A percentile compares a stretch with the other conserved stretches of the same genome.
Evolutionary conservation across 192 early-diverging fungal genomes (phyloP).

Genomic region (Coemansia biformis): DNA sequence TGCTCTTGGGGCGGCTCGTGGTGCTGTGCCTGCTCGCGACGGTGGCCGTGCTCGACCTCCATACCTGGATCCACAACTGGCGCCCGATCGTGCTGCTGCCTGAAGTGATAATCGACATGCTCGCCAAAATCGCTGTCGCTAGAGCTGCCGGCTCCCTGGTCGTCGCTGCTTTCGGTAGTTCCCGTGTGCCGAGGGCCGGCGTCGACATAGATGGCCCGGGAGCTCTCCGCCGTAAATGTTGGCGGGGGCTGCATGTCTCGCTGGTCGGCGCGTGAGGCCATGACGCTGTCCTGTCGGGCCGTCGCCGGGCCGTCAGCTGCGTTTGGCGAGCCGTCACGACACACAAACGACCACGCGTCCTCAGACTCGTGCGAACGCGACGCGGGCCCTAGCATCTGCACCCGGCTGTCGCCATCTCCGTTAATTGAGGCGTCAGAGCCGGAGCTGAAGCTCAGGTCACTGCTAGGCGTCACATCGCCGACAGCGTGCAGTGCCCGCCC

Average conservation of each 20-base stretch:
- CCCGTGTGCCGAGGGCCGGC: neutral
- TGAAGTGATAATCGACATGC: neutral
- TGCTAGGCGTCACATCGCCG: neutral
- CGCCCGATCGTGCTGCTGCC: neutral
- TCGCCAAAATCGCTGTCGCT: neutral
- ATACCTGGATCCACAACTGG: neutral
- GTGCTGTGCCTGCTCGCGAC: neutral
- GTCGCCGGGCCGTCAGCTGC: neutral
- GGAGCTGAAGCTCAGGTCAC: no score
- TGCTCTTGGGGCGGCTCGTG: constrained; percentile 1
- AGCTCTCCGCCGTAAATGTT: constrained; percentile 27
- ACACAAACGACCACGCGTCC: constrained; percentile 28
- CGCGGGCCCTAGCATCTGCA: neutral
- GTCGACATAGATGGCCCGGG: constrained; percentile 21
- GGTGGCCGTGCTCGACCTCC: neutral
- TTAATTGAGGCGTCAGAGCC: no score
- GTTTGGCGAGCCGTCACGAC: constrained; percentile 6
- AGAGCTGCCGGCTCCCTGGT: constrained; percentile 1
- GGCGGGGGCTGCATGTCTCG: constrained; percentile 6
- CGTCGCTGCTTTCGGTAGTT: neutral
- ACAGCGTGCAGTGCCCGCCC: no score
- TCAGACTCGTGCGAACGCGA: neutral
- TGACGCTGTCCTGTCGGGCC: no score
- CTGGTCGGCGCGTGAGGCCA: neutral
- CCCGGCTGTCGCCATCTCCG: no score